Evolutionary conservation across 176 grass and related monocot species (phyloP), one percentile per base, ranked within the genome.

Genomic region (Avena insularis): DNA sequence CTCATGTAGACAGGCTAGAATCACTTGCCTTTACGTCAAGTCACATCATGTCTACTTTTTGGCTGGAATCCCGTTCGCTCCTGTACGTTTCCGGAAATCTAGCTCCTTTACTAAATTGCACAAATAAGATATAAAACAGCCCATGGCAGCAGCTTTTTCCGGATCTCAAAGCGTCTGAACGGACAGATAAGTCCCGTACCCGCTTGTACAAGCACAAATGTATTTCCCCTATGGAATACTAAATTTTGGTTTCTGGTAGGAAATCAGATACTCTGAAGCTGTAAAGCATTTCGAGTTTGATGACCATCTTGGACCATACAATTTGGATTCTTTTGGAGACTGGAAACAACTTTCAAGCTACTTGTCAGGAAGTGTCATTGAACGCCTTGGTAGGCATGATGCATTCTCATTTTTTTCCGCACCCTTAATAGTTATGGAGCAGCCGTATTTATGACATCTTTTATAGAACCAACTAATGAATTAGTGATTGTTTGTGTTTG

Each of bases 331-430:
- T 19, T 88, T 89, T 89, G 90, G 78, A 60, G 91, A 89, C 36
- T 98, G 96, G 96, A 93, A 89, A 40, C 93, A 92, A 71, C 90
- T 95, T 88, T 95, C 96, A 75, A 92, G 49, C 85, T 94, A 92
- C 78, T 71, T 98, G 48, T 89, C 96, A 47, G 84, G 60, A 25
- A 90, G 17, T 59, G 84, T 90, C 63, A 95, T 98, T 84, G 90
- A 98, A 64, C 86, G 84, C 47, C 73, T 95, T 86, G 96, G 96
- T 98, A 95, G 38, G 55, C 15, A 3, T 71, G 56, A 87, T 67
- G 47, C 3, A 36, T 75, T 59, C 35, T 1, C 2, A 46, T 81
- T 83, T 71, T 63, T 72, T 25, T 17, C 35, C 3, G 48, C 65
- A 48, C 14, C 31, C 6, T 60, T 46, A 48, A 57, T 59, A 65